Evolutionary conservation across 768 basidiomycete species (phyloP).

Genomic region (Leucogyrophana mollusca): DNA sequence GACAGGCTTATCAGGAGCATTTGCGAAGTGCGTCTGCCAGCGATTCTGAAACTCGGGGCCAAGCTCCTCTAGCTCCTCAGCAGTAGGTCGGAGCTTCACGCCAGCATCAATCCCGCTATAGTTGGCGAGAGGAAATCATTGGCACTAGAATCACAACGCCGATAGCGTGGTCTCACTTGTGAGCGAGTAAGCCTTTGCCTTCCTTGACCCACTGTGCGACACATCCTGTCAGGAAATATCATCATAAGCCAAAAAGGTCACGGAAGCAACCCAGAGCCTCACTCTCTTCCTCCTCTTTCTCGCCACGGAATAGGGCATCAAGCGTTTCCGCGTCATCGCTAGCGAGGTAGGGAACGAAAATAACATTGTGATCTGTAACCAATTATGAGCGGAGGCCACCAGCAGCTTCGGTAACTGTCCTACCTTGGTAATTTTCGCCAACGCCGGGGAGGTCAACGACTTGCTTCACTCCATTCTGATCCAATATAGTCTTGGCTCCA

Average conservation of each 20-base stretch:
- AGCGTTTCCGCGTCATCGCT: slow-evolving; percentile 46
- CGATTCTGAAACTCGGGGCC: slow-evolving; percentile 42
- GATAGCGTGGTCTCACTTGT: slow-evolving; percentile 41
- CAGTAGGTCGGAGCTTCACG: slow-evolving; percentile 51
- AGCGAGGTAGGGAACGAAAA: slow-evolving; percentile 33
- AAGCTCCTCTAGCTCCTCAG: slow-evolving; percentile 47
- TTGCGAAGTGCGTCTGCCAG: slow-evolving; percentile 53
- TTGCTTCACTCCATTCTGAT: slow-evolving; percentile 42
- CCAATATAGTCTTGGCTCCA: slow-evolving; percentile 49
- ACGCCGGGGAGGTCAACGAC: slow-evolving; percentile 73
- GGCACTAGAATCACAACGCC: neutral
- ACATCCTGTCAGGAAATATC: slow-evolving; percentile 19
- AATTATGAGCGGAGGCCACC: too few relatives aligned
- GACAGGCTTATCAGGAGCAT: slow-evolving; percentile 56
- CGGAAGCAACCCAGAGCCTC: slow-evolving; percentile 12
- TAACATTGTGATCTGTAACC: slow-evolving; percentile 32
- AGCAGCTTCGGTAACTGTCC: too few relatives aligned
- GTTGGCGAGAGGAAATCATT: neutral
- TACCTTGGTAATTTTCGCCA: slow-evolving; percentile 66
- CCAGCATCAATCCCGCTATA: slow-evolving; percentile 56
- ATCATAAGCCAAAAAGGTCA: neutral
- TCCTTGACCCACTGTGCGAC: slow-evolving; percentile 29
- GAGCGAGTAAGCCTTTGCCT: slow-evolving; percentile 49
- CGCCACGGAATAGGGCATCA: slow-evolving; percentile 43
- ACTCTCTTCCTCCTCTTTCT: slow-evolving; percentile 39